Evolutionary conservation across 768 basidiomycete genomes (phyloP), one percentile per base, ranked within the genome.

Genomic region (Mycena belliarum): DNA sequence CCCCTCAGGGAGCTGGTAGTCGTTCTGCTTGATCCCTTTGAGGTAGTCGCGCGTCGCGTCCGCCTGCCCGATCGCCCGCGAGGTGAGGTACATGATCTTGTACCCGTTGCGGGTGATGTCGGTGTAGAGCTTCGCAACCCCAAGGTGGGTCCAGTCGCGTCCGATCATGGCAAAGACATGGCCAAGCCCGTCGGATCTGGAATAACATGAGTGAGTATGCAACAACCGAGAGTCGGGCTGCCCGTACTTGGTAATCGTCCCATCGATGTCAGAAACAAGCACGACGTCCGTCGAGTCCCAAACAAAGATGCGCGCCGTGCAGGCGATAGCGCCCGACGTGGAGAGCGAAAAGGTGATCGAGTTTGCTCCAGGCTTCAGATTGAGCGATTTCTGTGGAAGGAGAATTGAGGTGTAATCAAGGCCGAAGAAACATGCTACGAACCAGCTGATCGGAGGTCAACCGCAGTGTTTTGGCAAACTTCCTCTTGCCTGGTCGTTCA

Each of bases 121-220:
- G 2, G 93, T 96, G 74, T 98, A 98, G 18, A 98, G 79, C 73
- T 98, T 98, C 15, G 95, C 96, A 29, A 98, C 95, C 7, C 97
- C 96, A 5, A 91, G 78, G 71, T 98, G 96, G 2, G 96, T 98
- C 97, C 96, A 98, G 70, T 98, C 96, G 10, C 95, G 86, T 9
- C 96, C 97, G 63, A 98, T 95, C 83, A 97, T 93, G 2, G 95
- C 95, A 67, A 97, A 95, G 48, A 99, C 88, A 69, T 98, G 96
- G 0, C 96, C 96, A 7, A 98, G 77, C 1, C 93, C 96, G 72
- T 98, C 96, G 2, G 95, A 98, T 70, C 94, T 96, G 65, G 18
- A 4, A 37, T 16, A 16, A 45, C 28, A 29, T 25, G 35, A 53
- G 37, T 26, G 23, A 21, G 35, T n/a, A n/a, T n/a, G n/a, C 11